A percentile compares a stretch with the other conserved stretches of the same genome.
phyloP scores from a whole-genome alignment of 2,329 filamentous ascomycete species.

The Alternaria gansuensis region DNA sequence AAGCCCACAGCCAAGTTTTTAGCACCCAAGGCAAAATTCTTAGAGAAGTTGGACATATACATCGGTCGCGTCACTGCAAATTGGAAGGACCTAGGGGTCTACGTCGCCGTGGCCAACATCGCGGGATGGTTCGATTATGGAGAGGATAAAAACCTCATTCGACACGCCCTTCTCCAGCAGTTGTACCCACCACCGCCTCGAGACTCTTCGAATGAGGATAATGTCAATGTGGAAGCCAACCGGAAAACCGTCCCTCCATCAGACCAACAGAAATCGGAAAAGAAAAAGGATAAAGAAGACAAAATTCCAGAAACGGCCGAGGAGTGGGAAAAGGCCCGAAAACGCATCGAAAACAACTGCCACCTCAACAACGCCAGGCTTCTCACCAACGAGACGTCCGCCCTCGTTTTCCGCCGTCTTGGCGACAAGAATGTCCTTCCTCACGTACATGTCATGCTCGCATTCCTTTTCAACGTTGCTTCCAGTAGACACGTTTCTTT shows the following conservation, averaged over 20 bases:
- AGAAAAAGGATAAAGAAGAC: too few relatives aligned
- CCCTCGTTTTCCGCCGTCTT: slow-evolving; percentile 61
- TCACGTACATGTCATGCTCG: slow-evolving; percentile 69
- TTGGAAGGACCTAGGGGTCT: slow-evolving; percentile 67
- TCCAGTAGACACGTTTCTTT: slow-evolving; percentile 44
- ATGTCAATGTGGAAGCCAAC: slow-evolving; percentile 18
- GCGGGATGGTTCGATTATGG: slow-evolving; percentile 65
- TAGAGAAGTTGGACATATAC: slow-evolving; percentile 64
- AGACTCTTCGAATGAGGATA: too few relatives aligned
- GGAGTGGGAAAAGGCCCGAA: too few relatives aligned
- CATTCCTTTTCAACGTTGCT: slow-evolving; percentile 64
- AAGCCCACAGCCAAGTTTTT: slow-evolving; percentile 56
- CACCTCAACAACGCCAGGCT: slow-evolving; percentile 48
- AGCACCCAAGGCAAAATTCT: slow-evolving; percentile 60
- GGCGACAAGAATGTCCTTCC: slow-evolving; percentile 68
- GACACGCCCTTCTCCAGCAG: slow-evolving; percentile 31
- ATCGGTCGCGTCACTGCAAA: slow-evolving; percentile 63
- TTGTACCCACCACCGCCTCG: slow-evolving; percentile 18
- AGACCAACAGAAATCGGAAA: neutral
- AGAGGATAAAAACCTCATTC: slow-evolving; percentile 54
- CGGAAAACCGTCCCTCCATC: slow-evolving; percentile 25
- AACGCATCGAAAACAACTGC: too few relatives aligned
- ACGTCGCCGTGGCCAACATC: slow-evolving; percentile 66
- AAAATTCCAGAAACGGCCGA: too few relatives aligned
- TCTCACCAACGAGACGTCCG: slow-evolving; percentile 58